Percentiles rank a stretch among this genome's conserved stretches.
These are phyloP conservation scores for Pichia sorboxylosa DNA, from an alignment of 1,139 yeast genomes.

Conservation along the genomic window DNA sequence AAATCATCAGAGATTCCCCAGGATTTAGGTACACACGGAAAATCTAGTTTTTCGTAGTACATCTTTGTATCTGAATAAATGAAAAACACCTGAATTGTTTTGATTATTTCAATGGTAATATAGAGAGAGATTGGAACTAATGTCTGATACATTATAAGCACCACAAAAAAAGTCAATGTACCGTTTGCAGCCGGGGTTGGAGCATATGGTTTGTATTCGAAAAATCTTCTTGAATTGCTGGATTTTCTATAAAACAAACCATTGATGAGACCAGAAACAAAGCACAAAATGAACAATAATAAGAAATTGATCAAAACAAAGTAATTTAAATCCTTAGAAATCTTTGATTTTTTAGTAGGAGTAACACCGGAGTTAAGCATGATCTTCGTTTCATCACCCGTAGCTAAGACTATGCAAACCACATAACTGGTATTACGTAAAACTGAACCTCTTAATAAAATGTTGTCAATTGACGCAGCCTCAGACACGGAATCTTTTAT, in stretches of 20 bases:
- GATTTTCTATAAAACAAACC: conserved; percentile 35
- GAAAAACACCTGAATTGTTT: conserved; percentile 47
- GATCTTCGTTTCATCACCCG: conserved; percentile 46
- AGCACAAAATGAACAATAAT: conserved; percentile 37
- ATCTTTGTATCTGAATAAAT: conserved; percentile 39
- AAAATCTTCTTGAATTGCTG: conserved; percentile 30
- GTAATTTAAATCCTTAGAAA: conserved; percentile 39
- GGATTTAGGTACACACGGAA: conserved; percentile 49
- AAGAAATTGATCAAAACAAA: conserved; percentile 39
- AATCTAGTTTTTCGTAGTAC: conserved; percentile 42
- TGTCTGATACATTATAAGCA: conserved; percentile 44
- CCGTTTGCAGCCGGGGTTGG: conserved; percentile 42
- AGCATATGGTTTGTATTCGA: conserved; percentile 41
- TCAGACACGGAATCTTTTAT: conserved; percentile 23
- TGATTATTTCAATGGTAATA: conserved; percentile 48
- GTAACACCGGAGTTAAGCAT: conserved; percentile 48
- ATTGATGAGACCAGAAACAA: conserved; percentile 40
- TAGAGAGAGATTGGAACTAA: conserved; percentile 51
- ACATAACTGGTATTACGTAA: conserved; percentile 48
- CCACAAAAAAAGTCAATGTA: conserved; percentile 38
- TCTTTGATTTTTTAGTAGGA: conserved; percentile 44
- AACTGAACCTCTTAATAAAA: conserved; percentile 40
- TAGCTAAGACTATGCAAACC: conserved; percentile 38
- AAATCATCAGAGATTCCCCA: conserved; percentile 55
- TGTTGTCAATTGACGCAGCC: conserved; percentile 37